Percentiles rank a stretch among this genome's conserved stretches.
Conservation (phyloP, 2,329 filamentous ascomycete genomes). For the Cordyceps farinosa region DNA sequence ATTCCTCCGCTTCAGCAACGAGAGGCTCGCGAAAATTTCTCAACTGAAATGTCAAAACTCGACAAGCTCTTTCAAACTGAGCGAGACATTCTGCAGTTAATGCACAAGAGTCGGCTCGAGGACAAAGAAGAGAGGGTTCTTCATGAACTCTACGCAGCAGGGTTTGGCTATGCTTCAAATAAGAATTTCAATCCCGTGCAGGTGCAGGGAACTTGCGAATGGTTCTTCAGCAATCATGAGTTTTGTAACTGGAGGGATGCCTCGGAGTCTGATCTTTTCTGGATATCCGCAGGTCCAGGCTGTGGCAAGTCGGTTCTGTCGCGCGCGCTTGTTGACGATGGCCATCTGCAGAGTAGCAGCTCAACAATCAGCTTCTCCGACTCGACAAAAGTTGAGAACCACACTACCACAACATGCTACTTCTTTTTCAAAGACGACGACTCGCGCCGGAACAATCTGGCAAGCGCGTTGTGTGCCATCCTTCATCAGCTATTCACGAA, state of each 20-base stretch:
- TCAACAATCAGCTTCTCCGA: background rate
- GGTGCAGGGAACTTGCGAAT: slow-evolving; percentile 2
- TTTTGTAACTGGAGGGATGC: background rate
- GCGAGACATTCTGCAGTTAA: background rate
- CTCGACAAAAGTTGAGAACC: background rate
- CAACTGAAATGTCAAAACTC: background rate
- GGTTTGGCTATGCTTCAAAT: background rate
- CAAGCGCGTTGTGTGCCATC: slow-evolving; percentile 31
- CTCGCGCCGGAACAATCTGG: slow-evolving; percentile 27
- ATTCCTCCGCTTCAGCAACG: background rate
- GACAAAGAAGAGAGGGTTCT: background rate
- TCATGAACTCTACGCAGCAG: background rate
- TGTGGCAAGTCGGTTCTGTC: slow-evolving; percentile 40
- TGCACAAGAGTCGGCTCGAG: too few species aligned
- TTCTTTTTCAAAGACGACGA: slow-evolving; percentile 40
- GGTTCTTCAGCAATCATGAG: background rate
- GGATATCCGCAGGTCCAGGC: slow-evolving; percentile 33
- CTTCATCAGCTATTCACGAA: slow-evolving; percentile 35
- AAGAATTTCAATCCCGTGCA: background rate
- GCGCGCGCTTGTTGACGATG: slow-evolving; percentile 31
- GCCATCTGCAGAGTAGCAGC: slow-evolving; percentile 20
- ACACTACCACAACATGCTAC: slow-evolving; percentile 28
- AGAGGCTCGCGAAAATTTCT: background rate
- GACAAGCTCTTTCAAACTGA: background rate
- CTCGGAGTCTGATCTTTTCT: background rate